Evolutionary conservation across 2,329 filamentous ascomycete genomes (phyloP), one percentile per base, ranked within the genome.

Genomic region (Stemphylium beticola): DNA sequence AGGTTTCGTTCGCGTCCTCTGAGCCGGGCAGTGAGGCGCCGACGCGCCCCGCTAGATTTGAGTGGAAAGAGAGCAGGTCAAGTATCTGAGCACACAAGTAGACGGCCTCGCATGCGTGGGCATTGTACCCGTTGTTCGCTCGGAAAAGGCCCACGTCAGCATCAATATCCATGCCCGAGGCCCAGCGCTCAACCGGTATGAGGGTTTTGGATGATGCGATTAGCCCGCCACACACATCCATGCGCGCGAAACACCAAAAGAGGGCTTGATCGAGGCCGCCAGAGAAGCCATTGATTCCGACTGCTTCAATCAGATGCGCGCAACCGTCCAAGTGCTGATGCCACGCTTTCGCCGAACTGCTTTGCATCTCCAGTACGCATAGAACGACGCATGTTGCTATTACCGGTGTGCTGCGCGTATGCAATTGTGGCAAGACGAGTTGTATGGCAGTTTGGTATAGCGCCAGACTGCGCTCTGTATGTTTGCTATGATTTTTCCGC

Each of bases 71-170:
- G 10, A 74, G 64, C 1, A 74, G 50, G 11, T 74, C 69, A 4
- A 75, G 63, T 2, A 79, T 78, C 51, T 77, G 78, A 4, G 83
- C 80, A 45, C 78, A 81, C 1, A 87, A 76, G 58, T 83, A 87
- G 2, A 87, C 83, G 7, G 83, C 78, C 58, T 83, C 83, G 60
- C 86, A 86, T 29, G 84, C 84, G 57, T 85, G 80, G 77, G 82
- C 84, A 59, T 87, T 84, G 26, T 4, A 80, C 76, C 36, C 72
- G 71, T 4, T 68, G 61, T 4, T 66, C 61, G 14, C 75, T 69
- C 41, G 68, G 66, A 61, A 81, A 76, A 50, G 81, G 60, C 38
- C 67, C 4, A 76, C 75, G 15, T 76, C 73, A 5, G 72, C 65
- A 15, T 76, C 70, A 11, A 75, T 60, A 10, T 74, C 68, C 18